Conservation (phyloP, 1,284 basidiomycete species). For the Trametes hirsuta region DNA sequence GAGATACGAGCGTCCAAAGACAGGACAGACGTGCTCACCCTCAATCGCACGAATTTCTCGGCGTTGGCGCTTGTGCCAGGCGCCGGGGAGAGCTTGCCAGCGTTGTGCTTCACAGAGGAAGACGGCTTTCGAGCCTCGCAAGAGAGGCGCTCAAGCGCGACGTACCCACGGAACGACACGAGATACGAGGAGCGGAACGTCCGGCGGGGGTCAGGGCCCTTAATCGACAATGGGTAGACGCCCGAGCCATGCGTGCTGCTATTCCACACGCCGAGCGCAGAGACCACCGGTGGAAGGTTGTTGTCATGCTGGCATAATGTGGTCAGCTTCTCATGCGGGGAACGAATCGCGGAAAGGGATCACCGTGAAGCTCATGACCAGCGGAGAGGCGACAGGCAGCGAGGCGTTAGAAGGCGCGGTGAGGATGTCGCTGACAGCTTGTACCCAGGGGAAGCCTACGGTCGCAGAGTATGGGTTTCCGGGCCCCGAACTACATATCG, state of each 20-base stretch:
- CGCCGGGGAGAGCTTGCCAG: slow-evolving; percentile 14
- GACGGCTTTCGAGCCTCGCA: slow-evolving; percentile 30
- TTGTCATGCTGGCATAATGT: slow-evolving; percentile 42
- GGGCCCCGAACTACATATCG: slow-evolving; percentile 39
- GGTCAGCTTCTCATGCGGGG: neutral
- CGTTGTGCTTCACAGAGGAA: slow-evolving; percentile 26
- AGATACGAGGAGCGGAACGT: slow-evolving; percentile 44
- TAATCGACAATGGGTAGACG: slow-evolving; percentile 42
- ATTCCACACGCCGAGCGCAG: slow-evolving; percentile 49
- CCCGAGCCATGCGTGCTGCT: slow-evolving; percentile 13
- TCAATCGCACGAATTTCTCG: slow-evolving; percentile 39
- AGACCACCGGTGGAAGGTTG: slow-evolving; percentile 45
- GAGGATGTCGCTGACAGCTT: slow-evolving; percentile 43
- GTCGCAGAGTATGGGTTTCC: slow-evolving; percentile 46
- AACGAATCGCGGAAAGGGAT: neutral
- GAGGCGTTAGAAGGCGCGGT: slow-evolving; percentile 34
- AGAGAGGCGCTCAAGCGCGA: slow-evolving; percentile 44
- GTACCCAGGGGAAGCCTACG: slow-evolving; percentile 44
- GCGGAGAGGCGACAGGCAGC: slow-evolving; percentile 38
- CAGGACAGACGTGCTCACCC: slow-evolving; percentile 27
- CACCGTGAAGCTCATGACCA: slow-evolving; percentile 49
- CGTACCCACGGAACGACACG: slow-evolving; percentile 44
- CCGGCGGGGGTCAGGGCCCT: slow-evolving; percentile 33
- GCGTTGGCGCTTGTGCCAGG: slow-evolving; percentile 19
- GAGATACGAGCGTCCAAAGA: neutral